A percentile compares a stretch with the other conserved stretches of the same genome.
Evolutionary conservation across 2,329 filamentous ascomycete species (phyloP).

Genomic region (Amauroascus niger): DNA sequence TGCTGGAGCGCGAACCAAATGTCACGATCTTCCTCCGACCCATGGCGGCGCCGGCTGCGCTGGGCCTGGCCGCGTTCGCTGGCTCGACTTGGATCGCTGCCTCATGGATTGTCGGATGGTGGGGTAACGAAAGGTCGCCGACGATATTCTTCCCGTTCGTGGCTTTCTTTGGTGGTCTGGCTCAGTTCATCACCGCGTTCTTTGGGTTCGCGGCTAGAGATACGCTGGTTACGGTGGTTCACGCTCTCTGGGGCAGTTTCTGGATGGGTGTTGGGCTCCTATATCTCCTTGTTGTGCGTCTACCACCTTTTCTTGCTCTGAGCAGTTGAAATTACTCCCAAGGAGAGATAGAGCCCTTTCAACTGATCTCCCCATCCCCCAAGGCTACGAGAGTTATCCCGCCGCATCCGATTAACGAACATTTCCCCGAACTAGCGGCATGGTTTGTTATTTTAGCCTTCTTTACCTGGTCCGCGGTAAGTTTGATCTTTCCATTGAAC

Average conservation of each 20-base stretch:
- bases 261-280: background rate
- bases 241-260: background rate
- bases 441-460: background rate
- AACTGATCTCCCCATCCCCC: background rate
- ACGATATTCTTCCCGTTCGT: background rate
- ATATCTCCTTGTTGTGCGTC: background rate
- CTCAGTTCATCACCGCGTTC: background rate
- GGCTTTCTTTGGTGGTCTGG: background rate
- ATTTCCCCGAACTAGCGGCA: background rate
- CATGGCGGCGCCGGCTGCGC: background rate
- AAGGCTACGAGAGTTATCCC: background rate
- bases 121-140: background rate
- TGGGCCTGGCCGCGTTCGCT: background rate
- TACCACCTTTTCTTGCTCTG: background rate
- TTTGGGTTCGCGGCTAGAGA: background rate
- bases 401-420: background rate
- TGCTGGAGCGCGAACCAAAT: background rate
- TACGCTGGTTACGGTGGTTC: background rate
- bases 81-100: background rate
- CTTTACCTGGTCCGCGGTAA: background rate
- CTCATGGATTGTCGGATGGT: background rate
- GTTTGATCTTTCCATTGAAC: background rate
- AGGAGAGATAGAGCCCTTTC: background rate
- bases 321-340: no score
- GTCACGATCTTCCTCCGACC: background rate